phyloP scores from a whole-genome alignment of 1,139 yeast genomes.

The Suhomyces bolitotheri region DNA sequence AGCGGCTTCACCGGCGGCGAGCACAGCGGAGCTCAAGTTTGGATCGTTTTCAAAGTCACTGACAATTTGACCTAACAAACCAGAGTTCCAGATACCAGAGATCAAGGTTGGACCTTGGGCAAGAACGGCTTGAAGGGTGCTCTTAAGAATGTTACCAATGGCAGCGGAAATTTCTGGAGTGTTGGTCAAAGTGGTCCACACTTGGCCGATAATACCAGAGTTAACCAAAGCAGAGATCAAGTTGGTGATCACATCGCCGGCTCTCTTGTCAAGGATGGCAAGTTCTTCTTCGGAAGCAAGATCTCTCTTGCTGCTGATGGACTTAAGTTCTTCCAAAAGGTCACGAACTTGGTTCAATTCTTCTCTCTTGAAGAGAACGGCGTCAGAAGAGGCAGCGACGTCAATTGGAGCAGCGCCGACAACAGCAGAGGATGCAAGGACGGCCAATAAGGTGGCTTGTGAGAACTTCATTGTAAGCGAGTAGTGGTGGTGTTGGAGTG shows the following conservation, averaged over 20 bases:
- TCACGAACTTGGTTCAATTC: conserved; percentile 38
- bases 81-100: conserved; percentile 47
- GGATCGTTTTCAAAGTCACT: conserved; percentile 35
- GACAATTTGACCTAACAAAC: conserved; percentile 40
- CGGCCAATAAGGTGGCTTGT: conserved; percentile 43
- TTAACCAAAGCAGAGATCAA: conserved; percentile 40
- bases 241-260: conserved; percentile 37
- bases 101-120: conserved; percentile 47
- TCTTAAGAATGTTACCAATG: conserved; percentile 30
- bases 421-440: conserved; percentile 42
- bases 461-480: conserved; percentile 42
- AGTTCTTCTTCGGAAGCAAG: conserved; percentile 30
- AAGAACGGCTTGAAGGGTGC: conserved; percentile 37
- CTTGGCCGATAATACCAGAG: conserved; percentile 43
- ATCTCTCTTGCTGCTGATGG: conserved; percentile 31
- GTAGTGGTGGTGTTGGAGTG: conserved; percentile 4
- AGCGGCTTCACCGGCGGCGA: conserved; percentile 37
- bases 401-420: conserved; percentile 45
- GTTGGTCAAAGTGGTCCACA: conserved; percentile 39
- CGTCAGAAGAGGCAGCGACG: conserved; percentile 17
- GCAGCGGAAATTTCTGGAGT: conserved; percentile 31
- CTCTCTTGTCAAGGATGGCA: conserved; percentile 38
- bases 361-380: conserved; percentile 37
- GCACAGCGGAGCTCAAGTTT: conserved; percentile 37
- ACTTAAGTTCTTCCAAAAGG: conserved; percentile 36